Percentiles rank a stretch among this genome's conserved stretches.
These are phyloP conservation scores for Mycena sanguinolenta DNA, from an alignment of 768 basidiomycete genomes.

Conservation along the genomic window DNA sequence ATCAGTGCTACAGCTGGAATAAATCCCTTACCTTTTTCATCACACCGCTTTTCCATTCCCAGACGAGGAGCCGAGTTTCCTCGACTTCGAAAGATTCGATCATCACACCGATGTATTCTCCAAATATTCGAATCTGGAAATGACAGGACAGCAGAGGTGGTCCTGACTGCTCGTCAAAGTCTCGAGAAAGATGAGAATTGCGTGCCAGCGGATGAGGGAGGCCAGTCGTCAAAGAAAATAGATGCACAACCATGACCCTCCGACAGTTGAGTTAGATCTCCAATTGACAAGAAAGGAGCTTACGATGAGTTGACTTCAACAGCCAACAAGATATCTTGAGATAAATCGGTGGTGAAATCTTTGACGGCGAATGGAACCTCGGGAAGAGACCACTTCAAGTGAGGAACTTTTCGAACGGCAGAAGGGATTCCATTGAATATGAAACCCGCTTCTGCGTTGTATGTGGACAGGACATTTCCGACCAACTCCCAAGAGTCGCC, in stretches of 20 bases:
- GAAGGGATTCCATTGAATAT: conserved; percentile 47
- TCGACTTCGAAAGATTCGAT: conserved; percentile 19
- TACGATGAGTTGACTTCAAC: conserved; percentile 38
- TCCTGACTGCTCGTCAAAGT: neutral
- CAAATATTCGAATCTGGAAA: conserved; percentile 50
- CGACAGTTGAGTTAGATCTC: neutral
- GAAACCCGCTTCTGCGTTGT: conserved; percentile 35
- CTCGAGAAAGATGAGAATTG: conserved; percentile 11
- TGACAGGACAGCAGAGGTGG: neutral
- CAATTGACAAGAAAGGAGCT: neutral
- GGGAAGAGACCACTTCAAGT: conserved; percentile 43
- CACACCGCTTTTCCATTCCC: conserved; percentile 50
- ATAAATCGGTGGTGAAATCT: conserved; percentile 54
- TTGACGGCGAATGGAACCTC: conserved; percentile 43
- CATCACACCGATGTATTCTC: conserved; percentile 46
- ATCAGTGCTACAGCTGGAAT: neutral
- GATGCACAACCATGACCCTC: conserved; percentile 38
- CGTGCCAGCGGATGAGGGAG: conserved; percentile 43
- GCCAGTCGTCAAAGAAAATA: conserved; percentile 46
- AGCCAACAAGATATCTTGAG: conserved; percentile 50
- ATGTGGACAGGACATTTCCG: conserved; percentile 48
- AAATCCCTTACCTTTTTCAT: conserved; percentile 43
- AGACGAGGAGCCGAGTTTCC: conserved; percentile 43
- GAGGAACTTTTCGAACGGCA: conserved; percentile 43
- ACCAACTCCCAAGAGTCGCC: conserved; percentile 50